Conservation (phyloP, 2,329 filamentous ascomycete genomes). For the Mycosphaerelloides madeirae region DNA sequence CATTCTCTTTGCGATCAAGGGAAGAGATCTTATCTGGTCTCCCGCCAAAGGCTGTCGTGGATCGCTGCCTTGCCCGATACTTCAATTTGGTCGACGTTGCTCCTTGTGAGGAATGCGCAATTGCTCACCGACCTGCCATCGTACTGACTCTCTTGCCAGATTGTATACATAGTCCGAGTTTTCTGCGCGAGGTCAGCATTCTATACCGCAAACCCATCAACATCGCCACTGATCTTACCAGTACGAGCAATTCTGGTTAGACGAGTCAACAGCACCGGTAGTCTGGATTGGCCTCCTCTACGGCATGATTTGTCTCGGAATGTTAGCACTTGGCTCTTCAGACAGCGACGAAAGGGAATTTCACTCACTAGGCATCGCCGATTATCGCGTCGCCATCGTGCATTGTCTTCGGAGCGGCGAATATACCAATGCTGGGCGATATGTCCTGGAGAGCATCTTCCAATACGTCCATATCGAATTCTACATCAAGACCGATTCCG, state of each 20-base stretch:
- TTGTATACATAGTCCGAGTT: slow-evolving; percentile 1
- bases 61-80: slow-evolving; percentile 1
- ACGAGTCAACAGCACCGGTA: slow-evolving; percentile 34
- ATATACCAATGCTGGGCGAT: not conserved
- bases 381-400: slow-evolving; percentile 2
- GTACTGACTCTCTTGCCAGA: not conserved
- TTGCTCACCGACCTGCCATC: not conserved
- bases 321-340: not conserved
- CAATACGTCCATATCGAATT: slow-evolving; percentile 2
- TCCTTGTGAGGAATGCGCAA: slow-evolving; percentile 1
- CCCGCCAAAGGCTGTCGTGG: slow-evolving; percentile 2
- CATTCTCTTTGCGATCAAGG: not conserved
- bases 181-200: slow-evolving; percentile 4
- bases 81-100: slow-evolving; percentile 5
- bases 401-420: slow-evolving; percentile 2
- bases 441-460: not conserved
- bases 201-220: not conserved
- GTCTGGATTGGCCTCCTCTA: slow-evolving; percentile 45
- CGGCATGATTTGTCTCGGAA: slow-evolving; percentile 31
- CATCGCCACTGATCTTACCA: slow-evolving; percentile 15
- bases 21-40: slow-evolving; percentile 3
- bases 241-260: slow-evolving; percentile 43
- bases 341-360: not conserved
- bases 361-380: not conserved
- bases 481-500: slow-evolving; percentile 1